Evolutionary conservation across 805 yeast species (phyloP), one percentile per base, ranked within the genome.

Genomic region (Saccharomycopsis vini): DNA sequence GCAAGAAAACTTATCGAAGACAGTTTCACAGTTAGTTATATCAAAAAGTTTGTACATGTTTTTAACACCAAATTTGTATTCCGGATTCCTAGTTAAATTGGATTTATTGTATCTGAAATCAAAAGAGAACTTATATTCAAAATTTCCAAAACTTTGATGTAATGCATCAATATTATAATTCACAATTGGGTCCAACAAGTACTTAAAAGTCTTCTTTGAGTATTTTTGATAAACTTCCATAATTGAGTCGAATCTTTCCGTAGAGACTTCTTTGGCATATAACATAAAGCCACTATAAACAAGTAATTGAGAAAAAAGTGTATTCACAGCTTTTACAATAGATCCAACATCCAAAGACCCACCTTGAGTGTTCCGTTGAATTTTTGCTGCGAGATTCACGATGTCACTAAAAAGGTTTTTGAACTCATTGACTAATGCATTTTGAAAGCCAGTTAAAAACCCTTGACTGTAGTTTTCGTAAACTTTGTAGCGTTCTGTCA

Each of bases 241-340:
- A 15, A 79, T 57, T 1, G 61, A 60, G 31, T 58, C 47, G 57
- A 71, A 83, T 3, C 72, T 69, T 2, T 59, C 60, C 0, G 62
- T 59, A 2, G 82, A 74, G 3, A 75, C 63, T 40, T 75, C 76
- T 50, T 79, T 82, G 19, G 81, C 68, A 54, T 81, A 81, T 1
- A 77, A 61, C 1, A 73, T 59, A 21, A 77, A 54, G 0, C 79
- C 77, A 12, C 74, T 60, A 39, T 68, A 68, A 1, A 70, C 64
- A 43, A 75, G 39, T 22, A 74, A 45, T n/a, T 61, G 58, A 0
- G 71, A 56, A 26, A 73, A 52, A 12, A 62, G 60, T 28, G 59
- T 54, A 4, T 54, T 45, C 15, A 61, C 51, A 49, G 24, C 5
- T 36, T 44, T 40, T 7, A 53, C 50, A 10, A 44, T 28, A 2